Base-by-base conservation (phyloP, 139 green algal genomes). In the Volvox africanus region DNA sequence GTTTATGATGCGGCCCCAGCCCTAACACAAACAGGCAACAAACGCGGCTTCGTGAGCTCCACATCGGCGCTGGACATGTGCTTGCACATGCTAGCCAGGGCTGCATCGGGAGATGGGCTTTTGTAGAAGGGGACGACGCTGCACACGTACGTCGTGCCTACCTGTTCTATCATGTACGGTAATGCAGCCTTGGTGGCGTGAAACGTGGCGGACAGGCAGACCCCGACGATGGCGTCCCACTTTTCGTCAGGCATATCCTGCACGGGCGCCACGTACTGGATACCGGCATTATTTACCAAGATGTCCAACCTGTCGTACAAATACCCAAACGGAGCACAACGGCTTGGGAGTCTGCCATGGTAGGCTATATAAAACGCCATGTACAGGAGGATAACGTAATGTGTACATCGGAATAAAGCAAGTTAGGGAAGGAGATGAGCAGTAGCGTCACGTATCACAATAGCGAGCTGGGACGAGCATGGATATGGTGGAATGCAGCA, bases 1-100 rank as follows among this genome's bases (percentile, higher is more conserved):
- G 95, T 99, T 99, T 89, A 99, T 95, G 80, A 99, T 95, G 30
- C 97, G 90, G 9, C 97, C 97, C 97, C 97, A 99, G 18, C 94
- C 93, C 55, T 84, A 71, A n/a, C n/a, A 50, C 28, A 80, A 75
- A 28, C 67, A 28, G 3, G 24, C 67, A 75, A 28, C 67, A 75
- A 82, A 82, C 30, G 36, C 30, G 78, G 78, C 20, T 73, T 73
- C 24, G 16, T 73, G 65, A 82, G 2, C 77, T 14, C 77, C 77
- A 26, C 78, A 26, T 33, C n/a, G 37, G 77, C 44, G 44, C 44
- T 55, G 5, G 44, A 55, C 44, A 55, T 14, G 44, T 9, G 9
- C 9, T 55, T 55, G n/a, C 62, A 69, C 17, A 19, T 17, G 62
- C 17, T 17, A 69, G 62, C 62, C 62, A 69, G 62, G 62, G 62